These are phyloP conservation scores for Debaryomyces prosopidis DNA, from an alignment of 805 yeast genomes.

Conservation along the genomic window DNA sequence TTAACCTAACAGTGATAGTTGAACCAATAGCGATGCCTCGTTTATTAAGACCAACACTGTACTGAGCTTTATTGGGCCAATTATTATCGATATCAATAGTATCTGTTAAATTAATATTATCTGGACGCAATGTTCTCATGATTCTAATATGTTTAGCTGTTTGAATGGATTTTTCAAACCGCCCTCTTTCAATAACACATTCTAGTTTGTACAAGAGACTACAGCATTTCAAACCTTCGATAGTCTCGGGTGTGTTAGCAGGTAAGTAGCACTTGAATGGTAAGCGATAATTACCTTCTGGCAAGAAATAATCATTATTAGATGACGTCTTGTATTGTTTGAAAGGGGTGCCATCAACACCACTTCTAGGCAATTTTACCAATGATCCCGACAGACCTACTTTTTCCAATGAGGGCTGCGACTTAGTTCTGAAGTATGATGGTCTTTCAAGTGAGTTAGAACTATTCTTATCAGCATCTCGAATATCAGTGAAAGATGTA, in stretches of 20 bases:
- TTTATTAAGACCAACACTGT: conserved; percentile 43
- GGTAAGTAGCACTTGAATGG: conserved; percentile 50
- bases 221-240: conserved; percentile 49
- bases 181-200: conserved; percentile 42
- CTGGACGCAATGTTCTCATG: conserved; percentile 43
- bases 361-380: conserved; percentile 31
- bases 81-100: conserved; percentile 48
- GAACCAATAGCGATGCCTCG: conserved; percentile 51
- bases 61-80: conserved; percentile 56
- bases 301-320: conserved; percentile 41
- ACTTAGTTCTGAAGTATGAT: conserved; percentile 26
- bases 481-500: neutral
- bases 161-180: conserved; percentile 38
- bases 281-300: conserved; percentile 52
- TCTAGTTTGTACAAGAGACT: conserved; percentile 43
- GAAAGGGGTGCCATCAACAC: conserved; percentile 47
- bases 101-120: conserved; percentile 39
- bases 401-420: conserved; percentile 22
- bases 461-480: neutral
- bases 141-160: conserved; percentile 44
- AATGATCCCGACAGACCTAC: conserved; percentile 8
- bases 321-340: conserved; percentile 21
- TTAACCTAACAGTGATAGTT: conserved; percentile 38
- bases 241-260: conserved; percentile 48
- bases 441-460: conserved; percentile 19